Base-by-base conservation (phyloP, 2,329 filamentous ascomycete genomes). In the Fusarium abutilonis region DNA sequence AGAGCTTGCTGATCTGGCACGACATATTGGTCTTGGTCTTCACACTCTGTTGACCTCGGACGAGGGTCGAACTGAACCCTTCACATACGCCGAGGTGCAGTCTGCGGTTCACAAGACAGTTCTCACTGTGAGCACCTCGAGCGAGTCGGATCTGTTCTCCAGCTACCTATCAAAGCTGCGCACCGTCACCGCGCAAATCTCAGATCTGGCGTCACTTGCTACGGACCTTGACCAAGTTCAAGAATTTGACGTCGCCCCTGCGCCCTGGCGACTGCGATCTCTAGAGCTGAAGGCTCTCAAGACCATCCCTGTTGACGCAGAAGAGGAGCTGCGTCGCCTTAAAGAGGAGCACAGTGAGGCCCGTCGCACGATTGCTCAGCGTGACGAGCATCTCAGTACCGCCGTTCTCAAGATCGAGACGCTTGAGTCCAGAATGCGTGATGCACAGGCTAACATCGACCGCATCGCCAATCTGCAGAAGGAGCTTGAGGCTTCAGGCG, bases 361-460 rank as follows among this genome's bases (percentile, higher is more conserved):
- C 17, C 89, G 91, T 4, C 87, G 89, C 51, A 82, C 85, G 4
- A 83, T 92, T 54, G 87, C 89, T 1, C 84, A 89, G 63, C 88
- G 89, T 61, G 92, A 97, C 65, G 91, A 93, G 73, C 88, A 89
- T 32, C 86, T 96, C 48, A 93, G 96, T 74, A 94, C 96, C 56
- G 85, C 91, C 21, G 86, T 89, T n/a, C 89, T 97, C 67, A 93
- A 95, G 75, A 96, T 97, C 67, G 94, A 97, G 76, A 91, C 95
- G 36, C 86, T 98, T 34, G 91, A 96, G 75, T 91, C 91, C 8
- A 85, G 92, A 54, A 93, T 95, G 88, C 87, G 89, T 55, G 93
- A 96, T 71, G 91, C 91, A 6, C 87, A 88, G 64, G 87, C 90
- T 73, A 93, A 94, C 76, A 86, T 90, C 13, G 86, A 87, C 46